Evolutionary conservation across 164 flowering plant species (phyloP).

Genomic region (Umbellularia californica): DNA sequence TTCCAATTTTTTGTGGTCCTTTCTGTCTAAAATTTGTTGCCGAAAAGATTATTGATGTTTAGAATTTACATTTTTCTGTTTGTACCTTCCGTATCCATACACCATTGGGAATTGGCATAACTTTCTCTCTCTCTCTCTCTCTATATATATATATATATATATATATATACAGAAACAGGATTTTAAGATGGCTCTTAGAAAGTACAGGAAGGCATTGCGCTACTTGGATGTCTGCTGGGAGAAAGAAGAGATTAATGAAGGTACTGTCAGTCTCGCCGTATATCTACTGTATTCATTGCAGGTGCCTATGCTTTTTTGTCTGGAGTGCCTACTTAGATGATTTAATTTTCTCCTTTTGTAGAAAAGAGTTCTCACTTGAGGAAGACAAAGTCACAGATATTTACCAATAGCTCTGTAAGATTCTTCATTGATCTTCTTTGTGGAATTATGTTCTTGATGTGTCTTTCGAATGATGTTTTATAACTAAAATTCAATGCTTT

Average conservation of each 20-base stretch:
- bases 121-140: not conserved
- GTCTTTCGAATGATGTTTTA: not conserved
- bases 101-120: not conserved
- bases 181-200: slow-evolving; percentile 84
- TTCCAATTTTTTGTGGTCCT: too few species aligned
- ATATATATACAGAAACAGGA: slow-evolving; percentile 70
- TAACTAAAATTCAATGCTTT: not conserved
- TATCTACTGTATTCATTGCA: too few species aligned
- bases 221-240: slow-evolving; percentile 98
- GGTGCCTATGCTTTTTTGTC: not conserved
- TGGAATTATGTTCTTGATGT: not conserved
- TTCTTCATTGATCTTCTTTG: not conserved
- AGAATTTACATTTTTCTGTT: too few species aligned
- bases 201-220: slow-evolving; percentile 89
- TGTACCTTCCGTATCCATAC: not conserved
- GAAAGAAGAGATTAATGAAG: slow-evolving; percentile 89
- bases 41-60: too few species aligned
- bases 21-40: too few species aligned
- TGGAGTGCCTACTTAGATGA: not conserved
- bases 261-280: slow-evolving; percentile 20
- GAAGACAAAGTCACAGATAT: slow-evolving; percentile 37
- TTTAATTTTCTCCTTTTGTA: slow-evolving; percentile 12
- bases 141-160: too few species aligned
- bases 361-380: slow-evolving; percentile 29
- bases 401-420: slow-evolving; percentile 38